Percentiles rank a stretch among this genome's conserved stretches.
Conservation (phyloP, 495 filamentous ascomycete genomes). For the Aspergillus olivimuriae region DNA sequence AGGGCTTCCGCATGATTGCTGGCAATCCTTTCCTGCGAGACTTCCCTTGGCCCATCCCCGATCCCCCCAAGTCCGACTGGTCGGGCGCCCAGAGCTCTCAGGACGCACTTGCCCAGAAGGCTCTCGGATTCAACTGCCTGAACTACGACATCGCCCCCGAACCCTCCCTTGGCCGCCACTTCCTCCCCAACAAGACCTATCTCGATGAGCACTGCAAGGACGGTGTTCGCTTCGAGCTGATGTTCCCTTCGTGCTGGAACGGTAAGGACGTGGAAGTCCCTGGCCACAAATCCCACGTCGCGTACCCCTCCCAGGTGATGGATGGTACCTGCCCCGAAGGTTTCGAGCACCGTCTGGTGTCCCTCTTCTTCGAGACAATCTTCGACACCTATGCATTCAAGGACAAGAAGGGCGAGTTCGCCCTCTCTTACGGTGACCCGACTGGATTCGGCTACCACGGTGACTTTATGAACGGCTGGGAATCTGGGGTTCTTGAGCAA, state of each 20-base stretch:
- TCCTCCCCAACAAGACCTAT: slow-evolving; percentile 69
- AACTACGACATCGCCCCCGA: slow-evolving; percentile 60
- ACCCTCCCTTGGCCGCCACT: slow-evolving; percentile 69
- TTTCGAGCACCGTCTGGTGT: slow-evolving; percentile 61
- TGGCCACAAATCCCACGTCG: slow-evolving; percentile 67
- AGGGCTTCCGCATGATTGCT: slow-evolving; percentile 78
- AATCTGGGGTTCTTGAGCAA: slow-evolving; percentile 39
- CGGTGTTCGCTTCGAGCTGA: slow-evolving; percentile 74
- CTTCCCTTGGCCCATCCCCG: slow-evolving; percentile 62
- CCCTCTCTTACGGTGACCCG: slow-evolving; percentile 78
- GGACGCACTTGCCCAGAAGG: slow-evolving; percentile 64
- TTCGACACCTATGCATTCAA: slow-evolving; percentile 69
- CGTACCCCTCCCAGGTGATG: slow-evolving; percentile 69
- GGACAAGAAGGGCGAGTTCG: slow-evolving; percentile 61
- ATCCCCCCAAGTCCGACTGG: slow-evolving; percentile 72
- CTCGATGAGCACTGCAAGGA: slow-evolving; percentile 70
- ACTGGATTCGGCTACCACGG: slow-evolving; percentile 79
- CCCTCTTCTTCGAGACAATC: slow-evolving; percentile 84
- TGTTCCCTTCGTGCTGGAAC: slow-evolving; percentile 93
- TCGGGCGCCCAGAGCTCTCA: slow-evolving; percentile 52
- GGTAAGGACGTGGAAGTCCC: slow-evolving; percentile 55
- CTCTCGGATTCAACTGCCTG: slow-evolving; percentile 88
- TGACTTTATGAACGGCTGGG: slow-evolving; percentile 83
- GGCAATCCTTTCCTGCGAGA: slow-evolving; percentile 64
- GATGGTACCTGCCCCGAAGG: slow-evolving; percentile 70